phyloP scores from a whole-genome alignment of 495 filamentous ascomycete species.

The Xylaria scruposa region DNA sequence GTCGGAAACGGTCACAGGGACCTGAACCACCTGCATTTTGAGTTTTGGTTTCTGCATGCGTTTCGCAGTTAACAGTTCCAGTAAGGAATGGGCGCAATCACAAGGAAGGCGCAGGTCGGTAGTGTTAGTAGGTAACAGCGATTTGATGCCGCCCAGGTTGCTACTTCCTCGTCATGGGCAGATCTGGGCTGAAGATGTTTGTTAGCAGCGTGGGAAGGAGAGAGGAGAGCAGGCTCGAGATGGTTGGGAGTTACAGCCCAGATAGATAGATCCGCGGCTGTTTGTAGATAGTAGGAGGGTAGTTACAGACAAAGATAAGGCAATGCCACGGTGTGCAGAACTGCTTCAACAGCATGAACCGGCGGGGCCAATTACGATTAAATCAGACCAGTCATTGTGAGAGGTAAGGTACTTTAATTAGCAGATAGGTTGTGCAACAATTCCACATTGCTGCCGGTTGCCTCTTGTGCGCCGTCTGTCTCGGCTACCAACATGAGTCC shows the following conservation, averaged over 20 bases:
- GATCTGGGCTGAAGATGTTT: neutral
- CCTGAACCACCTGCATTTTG: slow-evolving; percentile 16
- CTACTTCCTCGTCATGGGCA: neutral
- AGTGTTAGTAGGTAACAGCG: neutral
- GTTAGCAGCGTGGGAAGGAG: slow-evolving; percentile 1
- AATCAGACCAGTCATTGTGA: slow-evolving; percentile 4
- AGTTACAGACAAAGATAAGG: neutral
- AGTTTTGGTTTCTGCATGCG: neutral
- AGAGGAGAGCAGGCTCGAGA: neutral
- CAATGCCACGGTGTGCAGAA: slow-evolving; percentile 8
- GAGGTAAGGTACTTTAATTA: neutral
- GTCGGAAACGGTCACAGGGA: neutral
- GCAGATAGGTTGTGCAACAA: slow-evolving; percentile 16
- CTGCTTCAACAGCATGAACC: neutral
- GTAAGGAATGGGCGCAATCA: neutral
- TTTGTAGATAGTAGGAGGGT: slow-evolving; percentile 4
- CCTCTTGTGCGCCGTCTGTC: slow-evolving; percentile 18
- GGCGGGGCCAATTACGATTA: slow-evolving; percentile 17
- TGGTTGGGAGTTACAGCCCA: neutral
- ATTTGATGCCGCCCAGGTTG: neutral
- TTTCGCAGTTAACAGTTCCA: neutral
- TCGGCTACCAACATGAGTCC: slow-evolving; percentile 24
- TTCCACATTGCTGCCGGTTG: slow-evolving; percentile 17
- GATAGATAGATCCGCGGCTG: neutral
- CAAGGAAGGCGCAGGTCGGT: slow-evolving; percentile 12